These are phyloP conservation scores for Sporothrix schenckii DNA, from an alignment of 2,329 filamentous ascomycete species.

Conservation along the genomic window DNA sequence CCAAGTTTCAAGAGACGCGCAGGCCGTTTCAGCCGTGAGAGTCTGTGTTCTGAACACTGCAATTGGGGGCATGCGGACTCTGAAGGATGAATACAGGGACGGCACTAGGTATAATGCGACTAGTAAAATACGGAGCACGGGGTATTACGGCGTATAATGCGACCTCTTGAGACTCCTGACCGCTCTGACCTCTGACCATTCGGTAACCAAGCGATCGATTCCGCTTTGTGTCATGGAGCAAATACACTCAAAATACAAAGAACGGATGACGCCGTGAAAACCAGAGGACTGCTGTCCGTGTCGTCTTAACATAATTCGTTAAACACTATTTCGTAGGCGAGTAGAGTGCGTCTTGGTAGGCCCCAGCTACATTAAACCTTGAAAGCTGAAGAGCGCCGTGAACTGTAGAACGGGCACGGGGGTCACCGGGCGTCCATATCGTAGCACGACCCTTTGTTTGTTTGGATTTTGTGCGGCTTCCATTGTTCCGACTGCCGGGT, in stretches of 20 bases:
- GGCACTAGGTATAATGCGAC: background rate
- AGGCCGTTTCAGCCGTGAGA: constrained; percentile 28
- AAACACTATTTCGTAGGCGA: background rate
- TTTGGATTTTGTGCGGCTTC: background rate
- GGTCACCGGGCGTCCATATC: background rate
- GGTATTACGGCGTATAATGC: too few species aligned
- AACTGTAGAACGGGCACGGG: background rate
- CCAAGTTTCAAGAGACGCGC: constrained; percentile 30
- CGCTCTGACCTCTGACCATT: background rate
- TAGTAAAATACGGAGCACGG: background rate
- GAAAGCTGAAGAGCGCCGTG: background rate
- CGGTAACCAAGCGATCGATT: background rate
- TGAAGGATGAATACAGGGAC: constrained; percentile 16
- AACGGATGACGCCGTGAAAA: background rate
- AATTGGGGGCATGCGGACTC: background rate
- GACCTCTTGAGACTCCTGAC: background rate
- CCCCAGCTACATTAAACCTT: too few species aligned
- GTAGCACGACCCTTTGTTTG: background rate
- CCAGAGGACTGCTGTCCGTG: background rate
- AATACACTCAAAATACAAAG: background rate
- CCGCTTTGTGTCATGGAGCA: background rate
- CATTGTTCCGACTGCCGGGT: background rate
- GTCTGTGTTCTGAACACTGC: background rate
- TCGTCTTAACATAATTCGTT: background rate
- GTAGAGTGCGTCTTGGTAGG: background rate